phyloP scores from a whole-genome alignment of 2,329 filamentous ascomycete genomes.

The Diplodia intermedia region DNA sequence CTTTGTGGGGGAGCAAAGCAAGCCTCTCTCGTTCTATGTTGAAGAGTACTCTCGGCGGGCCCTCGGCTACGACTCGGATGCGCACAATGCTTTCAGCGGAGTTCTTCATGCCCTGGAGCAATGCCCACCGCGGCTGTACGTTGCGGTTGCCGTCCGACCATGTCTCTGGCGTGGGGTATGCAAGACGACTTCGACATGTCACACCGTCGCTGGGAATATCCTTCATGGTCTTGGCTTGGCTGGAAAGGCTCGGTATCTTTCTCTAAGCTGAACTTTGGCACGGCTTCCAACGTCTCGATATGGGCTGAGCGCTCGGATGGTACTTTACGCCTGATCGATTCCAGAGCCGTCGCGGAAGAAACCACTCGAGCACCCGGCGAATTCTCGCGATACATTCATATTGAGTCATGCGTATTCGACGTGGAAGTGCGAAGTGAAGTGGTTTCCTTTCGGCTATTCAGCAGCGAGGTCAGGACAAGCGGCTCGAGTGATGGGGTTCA shows the following conservation, averaged over 20 bases:
- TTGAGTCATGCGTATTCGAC: background rate
- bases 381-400: background rate
- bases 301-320: background rate
- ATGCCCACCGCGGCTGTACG: too few relatives aligned
- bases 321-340: background rate
- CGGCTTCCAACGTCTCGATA: background rate
- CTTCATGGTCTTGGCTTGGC: conserved; percentile 3
- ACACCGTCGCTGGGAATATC: background rate
- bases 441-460: background rate
- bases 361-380: background rate
- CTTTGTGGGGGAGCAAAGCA: background rate
- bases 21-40: background rate
- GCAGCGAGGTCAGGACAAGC: background rate
- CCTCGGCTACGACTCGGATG: background rate
- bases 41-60: conserved; percentile 1
- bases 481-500: background rate
- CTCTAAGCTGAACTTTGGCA: background rate
- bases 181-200: background rate
- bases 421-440: background rate
- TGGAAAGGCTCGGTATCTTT: conserved; percentile 1
- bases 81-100: conserved; percentile 14
- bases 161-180: conserved; percentile 1
- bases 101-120: background rate
- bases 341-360: background rate
- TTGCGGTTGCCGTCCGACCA: background rate